Base-by-base conservation (phyloP, 352 stramenopile species). In the Globisporangium middletonii region DNA sequence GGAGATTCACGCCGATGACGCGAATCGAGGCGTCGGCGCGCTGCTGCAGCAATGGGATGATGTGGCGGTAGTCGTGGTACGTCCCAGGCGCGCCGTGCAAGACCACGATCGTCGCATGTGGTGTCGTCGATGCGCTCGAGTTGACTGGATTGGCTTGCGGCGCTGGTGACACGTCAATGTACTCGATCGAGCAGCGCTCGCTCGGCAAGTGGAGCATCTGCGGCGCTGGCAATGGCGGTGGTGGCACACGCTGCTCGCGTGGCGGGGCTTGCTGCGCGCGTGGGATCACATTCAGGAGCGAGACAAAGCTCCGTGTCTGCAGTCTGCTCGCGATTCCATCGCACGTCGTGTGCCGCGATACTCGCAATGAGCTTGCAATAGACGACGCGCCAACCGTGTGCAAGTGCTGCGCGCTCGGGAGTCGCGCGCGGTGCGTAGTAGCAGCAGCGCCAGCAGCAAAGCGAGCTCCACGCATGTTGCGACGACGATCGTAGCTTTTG, bases 31-130 rank as follows among this genome's bases (percentile, higher is more conserved):
- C 15, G 15, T 37, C 44, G 12, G 46, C 28, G 19, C 55, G 55
- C 13, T 59, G 33, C 43, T 63, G 61, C 13, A 63, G 55, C 55
- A 67, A 51, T 16, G 61, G 73, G 26, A 74, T 60, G 41, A 83
- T 33, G 53, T 83, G 64, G 5, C 67, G 71, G 37, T 67, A 83
- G 49, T 80, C 71, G 3, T 62, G 35, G 53, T 76, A 76, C 13
- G 68, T 75, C 7, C 73, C 73, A 37, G 73, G 71, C 2, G 70
- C 71, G 13, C 73, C 71, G 46, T 83, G 73, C 1, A 83, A 12
- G 1, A 76, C 50, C n/a, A 83, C 71, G 11, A 77, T 37, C 15
- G 73, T 79, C n/a, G 49, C 50, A 23, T 15, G 13, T 23, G 44
- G 23, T 19, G 41, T 5, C 13, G 18, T 12, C 18, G 41, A 46